These are phyloP conservation scores for Solanum chaucha DNA, from an alignment of 257 asterid species.

Conservation along the genomic window DNA sequence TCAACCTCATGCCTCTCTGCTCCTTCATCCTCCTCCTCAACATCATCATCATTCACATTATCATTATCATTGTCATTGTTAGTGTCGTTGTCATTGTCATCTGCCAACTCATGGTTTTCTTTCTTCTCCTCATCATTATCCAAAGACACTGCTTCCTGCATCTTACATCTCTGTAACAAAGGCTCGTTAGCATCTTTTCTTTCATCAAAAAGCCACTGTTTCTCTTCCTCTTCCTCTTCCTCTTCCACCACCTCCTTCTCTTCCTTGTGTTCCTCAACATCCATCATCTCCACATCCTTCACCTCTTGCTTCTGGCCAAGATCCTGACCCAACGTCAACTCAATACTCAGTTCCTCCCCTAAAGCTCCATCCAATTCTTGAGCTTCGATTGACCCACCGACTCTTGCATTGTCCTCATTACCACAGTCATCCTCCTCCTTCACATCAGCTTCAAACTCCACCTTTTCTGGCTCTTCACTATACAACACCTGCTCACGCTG, in stretches of 20 bases:
- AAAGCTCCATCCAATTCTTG: slow-evolving; percentile 4
- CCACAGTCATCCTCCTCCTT: slow-evolving; percentile 7
- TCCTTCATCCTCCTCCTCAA: slow-evolving; percentile 18
- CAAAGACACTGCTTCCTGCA: slow-evolving; percentile 18
- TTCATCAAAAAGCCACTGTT: slow-evolving; percentile 48
- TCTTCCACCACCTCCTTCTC: slow-evolving; percentile 22
- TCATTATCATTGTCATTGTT: background rate
- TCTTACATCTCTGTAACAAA: slow-evolving; percentile 39
- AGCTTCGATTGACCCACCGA: background rate
- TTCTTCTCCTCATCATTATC: slow-evolving; percentile 11
- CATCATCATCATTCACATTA: slow-evolving; percentile 12
- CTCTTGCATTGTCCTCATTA: slow-evolving; percentile 1
- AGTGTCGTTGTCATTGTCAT: background rate
- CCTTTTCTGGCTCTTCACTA: slow-evolving; percentile 14
- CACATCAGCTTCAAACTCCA: slow-evolving; percentile 16
- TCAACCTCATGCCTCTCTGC: slow-evolving; percentile 31
- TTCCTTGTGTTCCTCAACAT: slow-evolving; percentile 34
- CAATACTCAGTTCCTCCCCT: slow-evolving; percentile 42
- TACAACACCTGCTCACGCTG: slow-evolving; percentile 34
- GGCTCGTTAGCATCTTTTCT: slow-evolving; percentile 30
- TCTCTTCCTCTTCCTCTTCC: slow-evolving; percentile 26
- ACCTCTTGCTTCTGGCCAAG: slow-evolving; percentile 21
- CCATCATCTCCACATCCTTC: slow-evolving; percentile 30
- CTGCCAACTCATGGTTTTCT: slow-evolving; percentile 9
- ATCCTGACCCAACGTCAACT: slow-evolving; percentile 73